phyloP scores from a whole-genome alignment of 2,329 filamentous ascomycete genomes.

The Lasiodiplodia citricola region DNA sequence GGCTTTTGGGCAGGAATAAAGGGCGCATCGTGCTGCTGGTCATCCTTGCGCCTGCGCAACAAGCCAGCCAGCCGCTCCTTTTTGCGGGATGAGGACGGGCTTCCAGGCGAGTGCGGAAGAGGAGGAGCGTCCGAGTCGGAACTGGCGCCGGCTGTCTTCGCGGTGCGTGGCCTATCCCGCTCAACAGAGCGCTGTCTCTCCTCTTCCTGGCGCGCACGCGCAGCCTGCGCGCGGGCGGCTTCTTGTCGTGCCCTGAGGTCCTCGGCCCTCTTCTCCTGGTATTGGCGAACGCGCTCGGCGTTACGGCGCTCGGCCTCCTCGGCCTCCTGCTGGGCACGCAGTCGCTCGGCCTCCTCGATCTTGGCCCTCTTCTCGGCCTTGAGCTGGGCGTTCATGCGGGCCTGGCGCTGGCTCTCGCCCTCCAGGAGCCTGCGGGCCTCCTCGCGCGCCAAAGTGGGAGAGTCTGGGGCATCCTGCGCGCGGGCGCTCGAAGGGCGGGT shows the following conservation, averaged over 20 bases:
- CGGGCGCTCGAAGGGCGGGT: conserved; percentile 8
- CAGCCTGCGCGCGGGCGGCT: conserved; percentile 37
- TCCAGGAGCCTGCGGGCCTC: conserved; percentile 41
- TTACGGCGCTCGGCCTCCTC: conserved; percentile 39
- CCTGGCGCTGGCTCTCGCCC: conserved; percentile 35
- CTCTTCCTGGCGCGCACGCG: conserved; percentile 39
- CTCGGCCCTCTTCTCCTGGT: conserved; percentile 32
- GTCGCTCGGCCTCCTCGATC: conserved; percentile 38
- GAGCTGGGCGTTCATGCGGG: conserved; percentile 35
- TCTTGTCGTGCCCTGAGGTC: conserved; percentile 37
- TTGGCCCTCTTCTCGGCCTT: conserved; percentile 41
- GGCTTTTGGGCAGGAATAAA: conserved; percentile 31
- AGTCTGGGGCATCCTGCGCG: not conserved
- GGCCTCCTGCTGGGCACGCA: conserved; percentile 36
- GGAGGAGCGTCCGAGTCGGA: conserved; percentile 9
- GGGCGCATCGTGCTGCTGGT: conserved; percentile 33
- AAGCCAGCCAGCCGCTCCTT: conserved; percentile 38
- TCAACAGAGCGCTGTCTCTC: conserved; percentile 26
- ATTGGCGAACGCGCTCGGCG: conserved; percentile 32
- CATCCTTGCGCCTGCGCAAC: conserved; percentile 42
- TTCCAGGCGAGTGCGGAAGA: not conserved
- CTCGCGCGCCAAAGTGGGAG: conserved; percentile 35
- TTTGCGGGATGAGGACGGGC: conserved; percentile 9
- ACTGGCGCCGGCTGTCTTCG: not conserved
- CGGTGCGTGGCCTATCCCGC: conserved; percentile 17